Evolutionary conservation across 768 basidiomycete genomes (phyloP).

Genomic region (Rhodotorula kratochvilovae): DNA sequence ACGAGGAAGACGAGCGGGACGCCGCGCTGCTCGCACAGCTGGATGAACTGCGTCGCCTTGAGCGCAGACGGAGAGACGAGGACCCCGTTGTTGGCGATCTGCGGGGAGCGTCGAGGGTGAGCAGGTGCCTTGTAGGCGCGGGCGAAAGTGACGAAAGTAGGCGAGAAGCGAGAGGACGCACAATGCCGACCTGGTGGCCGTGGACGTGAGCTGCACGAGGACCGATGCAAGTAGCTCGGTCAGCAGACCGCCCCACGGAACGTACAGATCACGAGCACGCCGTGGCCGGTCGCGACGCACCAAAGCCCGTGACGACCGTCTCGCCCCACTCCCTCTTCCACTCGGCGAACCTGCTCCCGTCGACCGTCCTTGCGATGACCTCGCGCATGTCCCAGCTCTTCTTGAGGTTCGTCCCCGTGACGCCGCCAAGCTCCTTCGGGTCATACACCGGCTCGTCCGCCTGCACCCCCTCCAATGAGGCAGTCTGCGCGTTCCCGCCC

Average conservation of each 20-base stretch:
- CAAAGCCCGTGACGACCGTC: conserved; percentile 71
- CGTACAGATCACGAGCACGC: too few relatives aligned
- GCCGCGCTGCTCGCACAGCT: conserved; percentile 82
- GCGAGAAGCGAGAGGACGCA: background rate
- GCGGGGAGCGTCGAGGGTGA: background rate
- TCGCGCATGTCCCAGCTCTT: conserved; percentile 92
- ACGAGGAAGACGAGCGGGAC: conserved; percentile 90
- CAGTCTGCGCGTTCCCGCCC: background rate
- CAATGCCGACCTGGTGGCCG: conserved; percentile 82
- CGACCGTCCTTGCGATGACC: conserved; percentile 83
- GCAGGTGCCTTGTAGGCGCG: too few relatives aligned
- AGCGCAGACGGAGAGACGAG: conserved; percentile 87
- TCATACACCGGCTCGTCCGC: conserved; percentile 70
- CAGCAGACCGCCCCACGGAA: too few relatives aligned
- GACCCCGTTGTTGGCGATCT: conserved; percentile 85
- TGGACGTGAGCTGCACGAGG: conserved; percentile 62
- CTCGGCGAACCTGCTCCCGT: conserved; percentile 85
- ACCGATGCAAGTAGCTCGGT: conserved; percentile 47
- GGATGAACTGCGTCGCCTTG: conserved; percentile 92
- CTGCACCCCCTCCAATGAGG: background rate
- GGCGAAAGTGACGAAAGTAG: background rate
- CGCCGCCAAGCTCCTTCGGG: conserved; percentile 76
- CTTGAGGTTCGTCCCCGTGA: conserved; percentile 81
- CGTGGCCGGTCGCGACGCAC: too few relatives aligned
- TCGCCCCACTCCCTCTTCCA: conserved; percentile 94